Percentiles rank a stretch among this genome's conserved stretches.
Evolutionary conservation across 176 grass and related monocot species (phyloP).

Genomic region (Melocanna baccifera): DNA sequence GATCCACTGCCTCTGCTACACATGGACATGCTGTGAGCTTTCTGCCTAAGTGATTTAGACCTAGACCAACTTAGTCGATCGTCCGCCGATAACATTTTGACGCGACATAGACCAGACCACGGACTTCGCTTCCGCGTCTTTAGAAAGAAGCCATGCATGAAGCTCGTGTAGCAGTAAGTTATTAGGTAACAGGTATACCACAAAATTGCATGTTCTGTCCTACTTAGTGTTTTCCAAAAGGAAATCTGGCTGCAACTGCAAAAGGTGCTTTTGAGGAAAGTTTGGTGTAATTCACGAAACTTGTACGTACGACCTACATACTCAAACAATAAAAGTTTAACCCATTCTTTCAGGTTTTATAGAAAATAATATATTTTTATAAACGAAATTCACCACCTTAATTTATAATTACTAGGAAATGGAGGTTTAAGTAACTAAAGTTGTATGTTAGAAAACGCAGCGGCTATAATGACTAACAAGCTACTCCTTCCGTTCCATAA

Average conservation of each 20-base stretch:
- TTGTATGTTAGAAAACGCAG: neutral
- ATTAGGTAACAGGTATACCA: neutral
- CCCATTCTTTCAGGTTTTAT: neutral
- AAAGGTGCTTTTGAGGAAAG: constrained; percentile 18
- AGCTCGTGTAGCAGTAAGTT: neutral
- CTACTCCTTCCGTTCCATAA: too few relatives aligned
- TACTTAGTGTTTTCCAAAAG: neutral
- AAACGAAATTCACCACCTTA: too few relatives aligned
- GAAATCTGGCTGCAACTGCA: neutral
- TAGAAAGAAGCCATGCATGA: constrained; percentile 13
- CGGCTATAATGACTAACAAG: neutral
- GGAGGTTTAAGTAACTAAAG: neutral
- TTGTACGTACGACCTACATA: neutral
- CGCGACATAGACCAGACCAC: neutral
- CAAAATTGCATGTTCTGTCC: neutral
- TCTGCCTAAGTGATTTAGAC: constrained; percentile 35
- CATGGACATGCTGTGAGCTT: constrained; percentile 6
- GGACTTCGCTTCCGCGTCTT: neutral
- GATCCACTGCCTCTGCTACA: constrained; percentile 20
- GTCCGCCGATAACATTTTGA: constrained; percentile 4
- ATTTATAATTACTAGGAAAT: neutral
- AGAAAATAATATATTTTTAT: too few relatives aligned
- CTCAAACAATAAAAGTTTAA: neutral
- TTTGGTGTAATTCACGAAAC: constrained; percentile 27
- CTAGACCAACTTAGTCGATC: constrained; percentile 17